Conservation (phyloP, 257 asterid species). For the Cynanchum wilfordii region DNA sequence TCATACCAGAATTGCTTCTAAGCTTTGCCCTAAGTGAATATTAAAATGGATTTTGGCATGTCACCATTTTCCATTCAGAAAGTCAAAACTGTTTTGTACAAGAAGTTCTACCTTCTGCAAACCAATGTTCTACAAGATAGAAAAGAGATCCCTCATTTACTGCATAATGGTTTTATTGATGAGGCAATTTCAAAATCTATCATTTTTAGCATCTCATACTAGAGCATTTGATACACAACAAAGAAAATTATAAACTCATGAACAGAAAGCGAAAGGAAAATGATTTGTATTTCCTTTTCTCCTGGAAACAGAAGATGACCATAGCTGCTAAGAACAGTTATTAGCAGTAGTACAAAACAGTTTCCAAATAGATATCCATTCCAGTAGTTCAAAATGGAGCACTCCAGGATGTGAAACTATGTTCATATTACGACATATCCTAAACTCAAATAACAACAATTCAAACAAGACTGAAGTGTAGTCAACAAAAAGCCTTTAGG, state of each 20-base stretch:
- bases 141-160: not conserved
- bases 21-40: not conserved
- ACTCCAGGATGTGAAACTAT: not conserved
- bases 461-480: not conserved
- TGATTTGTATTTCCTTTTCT: not conserved
- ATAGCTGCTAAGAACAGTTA: not conserved
- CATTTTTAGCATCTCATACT: not conserved
- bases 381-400: not conserved
- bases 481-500: constrained; percentile 2
- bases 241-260: not conserved
- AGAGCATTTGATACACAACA: not conserved
- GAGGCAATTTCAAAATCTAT: not conserved
- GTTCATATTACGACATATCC: not conserved
- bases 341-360: not conserved
- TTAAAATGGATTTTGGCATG: not conserved
- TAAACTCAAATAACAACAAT: not conserved
- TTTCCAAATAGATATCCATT: not conserved
- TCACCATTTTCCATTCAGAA: not conserved
- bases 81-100: not conserved
- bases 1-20: not conserved
- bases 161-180: not conserved
- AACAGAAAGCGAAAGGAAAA: not conserved
- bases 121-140: too few species aligned
- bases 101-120: constrained; percentile 2
- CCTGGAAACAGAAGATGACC: constrained; percentile 3